Percentiles rank a stretch among this genome's conserved stretches.
These are phyloP conservation scores for Phytomonas sp. DNA, from an alignment of 208 protist genomes.

Conservation along the genomic window DNA sequence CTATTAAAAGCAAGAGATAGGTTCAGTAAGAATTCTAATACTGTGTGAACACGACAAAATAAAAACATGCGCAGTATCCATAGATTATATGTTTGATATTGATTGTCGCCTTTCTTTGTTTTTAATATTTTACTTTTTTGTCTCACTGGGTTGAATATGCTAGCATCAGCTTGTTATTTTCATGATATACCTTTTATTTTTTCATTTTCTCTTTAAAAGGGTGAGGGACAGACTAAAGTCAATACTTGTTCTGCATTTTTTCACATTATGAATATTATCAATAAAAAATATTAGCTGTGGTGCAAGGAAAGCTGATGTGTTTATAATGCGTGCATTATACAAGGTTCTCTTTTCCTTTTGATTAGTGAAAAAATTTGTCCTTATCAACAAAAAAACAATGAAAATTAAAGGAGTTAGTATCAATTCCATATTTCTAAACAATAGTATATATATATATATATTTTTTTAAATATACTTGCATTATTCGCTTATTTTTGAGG, in stretches of 20 bases:
- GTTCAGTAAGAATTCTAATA: background rate
- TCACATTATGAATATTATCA: background rate
- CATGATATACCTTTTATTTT: background rate
- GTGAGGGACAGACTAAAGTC: background rate
- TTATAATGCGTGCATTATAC: background rate
- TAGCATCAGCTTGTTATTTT: slow-evolving; percentile 1
- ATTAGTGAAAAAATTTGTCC: background rate
- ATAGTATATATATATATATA: background rate
- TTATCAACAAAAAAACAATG: background rate
- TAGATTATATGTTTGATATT: background rate
- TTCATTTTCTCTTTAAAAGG: background rate
- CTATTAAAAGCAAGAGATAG: background rate
- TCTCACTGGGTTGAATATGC: background rate
- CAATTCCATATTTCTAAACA: background rate
- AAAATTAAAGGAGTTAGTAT: background rate
- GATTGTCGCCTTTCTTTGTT: background rate
- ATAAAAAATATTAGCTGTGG: background rate
- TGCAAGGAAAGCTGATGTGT: background rate
- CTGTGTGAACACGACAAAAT: background rate
- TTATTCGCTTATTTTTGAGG: background rate
- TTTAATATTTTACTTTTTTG: slow-evolving; percentile 9
- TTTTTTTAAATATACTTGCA: background rate
- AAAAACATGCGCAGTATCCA: background rate
- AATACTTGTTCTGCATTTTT: background rate
- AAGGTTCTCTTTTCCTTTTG: background rate